Base-by-base conservation (phyloP, 176 grass and related monocot species). In the Tuctoria greenei region DNA sequence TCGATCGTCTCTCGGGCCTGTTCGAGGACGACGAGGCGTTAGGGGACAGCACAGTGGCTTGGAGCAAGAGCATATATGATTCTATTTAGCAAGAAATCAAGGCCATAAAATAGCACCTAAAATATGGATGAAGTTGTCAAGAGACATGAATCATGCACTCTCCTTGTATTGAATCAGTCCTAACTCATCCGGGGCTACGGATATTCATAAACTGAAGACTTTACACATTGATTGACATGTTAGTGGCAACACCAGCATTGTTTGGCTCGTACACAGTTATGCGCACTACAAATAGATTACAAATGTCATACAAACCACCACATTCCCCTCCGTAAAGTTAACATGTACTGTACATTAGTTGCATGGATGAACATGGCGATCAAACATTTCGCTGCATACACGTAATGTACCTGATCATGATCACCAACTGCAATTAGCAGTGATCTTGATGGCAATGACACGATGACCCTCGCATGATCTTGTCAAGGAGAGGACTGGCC, bases 401-500 rank as follows among this genome's bases (percentile, higher is more conserved):
- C n/a, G n/a, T n/a, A n/a, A n/a, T n/a, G n/a, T n/a, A n/a, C n/a
- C 31, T 31, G 31, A 31, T 31, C 31, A 3, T 21, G 51, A 54
- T 54, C 51, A 21, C 51, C 51, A 51, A 20, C 21, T 38, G 64
- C 78, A 54, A 47, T 16, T 46, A 74, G 44, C 13, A 26, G 31
- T 55, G 62, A 67, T 73, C 51, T 71, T 72, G 34, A 24, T 50
- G 37, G 24, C 42, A 79, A 61, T 67, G 72, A 49, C 31, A 82
- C 11, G 62, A 82, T 23, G 71, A 75, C 41, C 38, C n/a, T 20
- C 43, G 21, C 15, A 26, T 38, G 72, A 45, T 62, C n/a, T n/a
- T 66, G 41, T 43, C 51, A 51, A 38, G 28, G 47, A 46, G 24
- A 45, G 54, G 54, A 25, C 54, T 25, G 54, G 31, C 35, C 31